A percentile compares a stretch with the other conserved stretches of the same genome.
These are phyloP conservation scores for Pseudogymnoascus sp. DNA, from an alignment of 2,329 filamentous ascomycete species.

Conservation along the genomic window DNA sequence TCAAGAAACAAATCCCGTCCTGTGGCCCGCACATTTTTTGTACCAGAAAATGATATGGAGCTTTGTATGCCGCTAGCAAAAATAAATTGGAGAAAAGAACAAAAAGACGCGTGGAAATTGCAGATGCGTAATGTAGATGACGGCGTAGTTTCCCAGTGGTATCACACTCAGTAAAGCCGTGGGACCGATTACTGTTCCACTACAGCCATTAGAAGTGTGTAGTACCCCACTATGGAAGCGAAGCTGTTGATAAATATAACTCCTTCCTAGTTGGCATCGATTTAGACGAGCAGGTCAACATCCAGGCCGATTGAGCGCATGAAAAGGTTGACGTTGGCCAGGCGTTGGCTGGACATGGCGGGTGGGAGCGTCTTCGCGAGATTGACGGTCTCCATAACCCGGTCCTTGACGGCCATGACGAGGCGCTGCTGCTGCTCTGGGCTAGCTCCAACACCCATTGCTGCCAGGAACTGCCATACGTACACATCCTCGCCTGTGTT, in stretches of 20 bases:
- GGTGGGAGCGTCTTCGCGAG: constrained; percentile 83
- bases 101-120: background rate
- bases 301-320: constrained; percentile 99
- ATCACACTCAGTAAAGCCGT: background rate
- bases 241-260: constrained; percentile 8
- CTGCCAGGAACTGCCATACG: constrained; percentile 95
- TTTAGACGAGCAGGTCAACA: constrained; percentile 56
- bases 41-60: constrained; percentile 4
- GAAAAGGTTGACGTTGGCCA: constrained; percentile 93
- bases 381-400: constrained; percentile 89
- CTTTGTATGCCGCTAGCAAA: constrained; percentile 4
- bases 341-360: constrained; percentile 73
- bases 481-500: constrained; percentile 89
- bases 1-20: constrained; percentile 1
- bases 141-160: background rate
- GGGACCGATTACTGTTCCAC: background rate
- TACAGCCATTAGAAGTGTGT: background rate
- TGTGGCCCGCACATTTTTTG: constrained; percentile 5
- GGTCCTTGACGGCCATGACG: constrained; percentile 92
- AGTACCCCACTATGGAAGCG: background rate
- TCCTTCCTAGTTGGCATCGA: constrained; percentile 3
- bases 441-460: constrained; percentile 85
- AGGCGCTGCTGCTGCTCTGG: constrained; percentile 92
- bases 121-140: background rate
- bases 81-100: background rate